Conservation (phyloP, 805 yeast species). For the Pichia occidentalis region DNA sequence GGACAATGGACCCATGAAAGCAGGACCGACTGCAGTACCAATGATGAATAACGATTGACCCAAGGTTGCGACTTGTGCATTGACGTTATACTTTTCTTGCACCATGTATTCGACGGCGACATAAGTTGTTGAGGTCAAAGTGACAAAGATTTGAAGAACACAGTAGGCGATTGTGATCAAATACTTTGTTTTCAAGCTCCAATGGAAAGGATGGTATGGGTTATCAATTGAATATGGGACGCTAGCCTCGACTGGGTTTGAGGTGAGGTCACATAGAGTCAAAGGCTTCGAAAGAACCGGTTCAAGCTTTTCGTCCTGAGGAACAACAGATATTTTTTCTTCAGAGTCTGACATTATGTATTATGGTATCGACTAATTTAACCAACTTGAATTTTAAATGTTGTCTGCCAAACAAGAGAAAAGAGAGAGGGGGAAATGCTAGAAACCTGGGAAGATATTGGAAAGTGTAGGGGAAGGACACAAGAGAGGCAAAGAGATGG, state of each 20-base stretch:
- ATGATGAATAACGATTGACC: slow-evolving; percentile 32
- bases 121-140: slow-evolving; percentile 30
- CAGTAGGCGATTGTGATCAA: slow-evolving; percentile 24
- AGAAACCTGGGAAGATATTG: background rate
- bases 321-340: slow-evolving; percentile 14
- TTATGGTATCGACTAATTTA: background rate
- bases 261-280: slow-evolving; percentile 20
- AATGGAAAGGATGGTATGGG: slow-evolving; percentile 30
- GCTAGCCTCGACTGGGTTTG: slow-evolving; percentile 27
- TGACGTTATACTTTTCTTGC: slow-evolving; percentile 23
- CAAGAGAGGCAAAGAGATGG: background rate
- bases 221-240: slow-evolving; percentile 24
- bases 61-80: slow-evolving; percentile 29
- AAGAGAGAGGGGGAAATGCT: background rate
- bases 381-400: background rate
- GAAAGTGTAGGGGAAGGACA: background rate
- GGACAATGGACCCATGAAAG: slow-evolving; percentile 32
- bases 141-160: slow-evolving; percentile 27
- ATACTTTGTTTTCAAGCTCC: slow-evolving; percentile 25
- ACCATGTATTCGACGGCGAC: slow-evolving; percentile 28
- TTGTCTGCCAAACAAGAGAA: background rate
- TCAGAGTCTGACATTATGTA: slow-evolving; percentile 6
- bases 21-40: slow-evolving; percentile 33
- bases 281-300: slow-evolving; percentile 20
- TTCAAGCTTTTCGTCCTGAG: slow-evolving; percentile 9